A percentile compares a stretch with the other conserved stretches of the same genome.
Evolutionary conservation across 2,329 filamentous ascomycete species (phyloP).

Genomic region (Neofusicoccum ribis): DNA sequence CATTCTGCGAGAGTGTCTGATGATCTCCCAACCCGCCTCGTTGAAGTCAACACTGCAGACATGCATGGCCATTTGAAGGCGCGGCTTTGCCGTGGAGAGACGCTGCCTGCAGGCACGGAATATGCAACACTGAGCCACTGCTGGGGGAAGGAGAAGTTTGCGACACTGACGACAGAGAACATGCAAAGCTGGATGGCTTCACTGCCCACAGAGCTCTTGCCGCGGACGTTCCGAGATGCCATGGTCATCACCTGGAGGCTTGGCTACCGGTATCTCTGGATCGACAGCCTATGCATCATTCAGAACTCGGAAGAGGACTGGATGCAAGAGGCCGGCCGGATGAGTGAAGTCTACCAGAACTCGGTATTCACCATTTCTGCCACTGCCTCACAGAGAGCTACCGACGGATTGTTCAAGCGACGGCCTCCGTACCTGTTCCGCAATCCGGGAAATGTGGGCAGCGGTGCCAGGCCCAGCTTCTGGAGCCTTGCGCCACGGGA

Average conservation of each 20-base stretch:
- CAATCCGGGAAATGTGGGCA: neutral
- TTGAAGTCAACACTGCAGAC: neutral
- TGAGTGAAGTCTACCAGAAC: conserved; percentile 10
- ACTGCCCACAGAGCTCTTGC: neutral
- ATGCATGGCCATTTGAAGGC: neutral
- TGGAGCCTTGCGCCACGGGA: conserved; percentile 4
- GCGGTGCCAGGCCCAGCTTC: neutral
- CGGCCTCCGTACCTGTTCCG: neutral
- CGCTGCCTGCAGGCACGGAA: neutral
- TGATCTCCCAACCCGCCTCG: neutral
- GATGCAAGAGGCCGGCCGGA: neutral
- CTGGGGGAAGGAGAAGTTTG: neutral
- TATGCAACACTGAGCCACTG: conserved; percentile 1
- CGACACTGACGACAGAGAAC: neutral
- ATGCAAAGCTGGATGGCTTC: neutral
- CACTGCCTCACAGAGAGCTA: neutral
- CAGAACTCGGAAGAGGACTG: conserved; percentile 20
- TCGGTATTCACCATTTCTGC: neutral
- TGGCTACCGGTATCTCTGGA: conserved; percentile 21
- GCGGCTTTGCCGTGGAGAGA: neutral
- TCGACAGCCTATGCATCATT: conserved; percentile 23
- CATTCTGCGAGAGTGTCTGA: neutral
- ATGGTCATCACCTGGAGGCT: conserved; percentile 11
- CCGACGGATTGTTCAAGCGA: neutral
- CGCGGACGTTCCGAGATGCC: conserved; percentile 20